phyloP scores from a whole-genome alignment of 2,329 filamentous ascomycete genomes.

The Xylariaceae sp. region DNA sequence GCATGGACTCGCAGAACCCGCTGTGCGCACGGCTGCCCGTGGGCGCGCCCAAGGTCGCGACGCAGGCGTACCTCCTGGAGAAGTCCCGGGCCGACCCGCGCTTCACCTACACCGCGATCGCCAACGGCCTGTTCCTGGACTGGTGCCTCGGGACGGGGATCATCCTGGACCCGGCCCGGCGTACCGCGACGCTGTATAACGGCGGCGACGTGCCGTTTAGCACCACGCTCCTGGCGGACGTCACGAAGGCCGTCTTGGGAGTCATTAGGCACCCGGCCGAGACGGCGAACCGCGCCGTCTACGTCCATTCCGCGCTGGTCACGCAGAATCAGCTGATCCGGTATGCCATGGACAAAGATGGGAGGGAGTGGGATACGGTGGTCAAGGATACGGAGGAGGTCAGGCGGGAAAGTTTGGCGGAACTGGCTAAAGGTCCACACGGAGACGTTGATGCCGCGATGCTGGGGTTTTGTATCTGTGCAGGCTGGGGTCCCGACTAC shows the following conservation, averaged over 20 bases:
- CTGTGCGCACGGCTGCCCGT: constrained; percentile 38
- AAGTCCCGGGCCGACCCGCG: constrained; percentile 25
- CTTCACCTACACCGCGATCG: constrained; percentile 40
- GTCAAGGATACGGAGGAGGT: constrained; percentile 32
- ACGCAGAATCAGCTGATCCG: constrained; percentile 42
- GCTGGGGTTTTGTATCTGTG: constrained; percentile 35
- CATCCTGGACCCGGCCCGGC: constrained; percentile 33
- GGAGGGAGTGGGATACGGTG: constrained; percentile 32
- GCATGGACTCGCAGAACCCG: constrained; percentile 40
- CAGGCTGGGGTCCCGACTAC: constrained; percentile 34
- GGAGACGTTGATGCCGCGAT: constrained; percentile 26
- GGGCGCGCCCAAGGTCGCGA: constrained; percentile 39
- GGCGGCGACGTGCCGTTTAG: constrained; percentile 39
- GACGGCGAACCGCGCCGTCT: constrained; percentile 40
- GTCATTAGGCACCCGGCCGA: constrained; percentile 38
- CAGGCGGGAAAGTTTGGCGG: constrained; percentile 33
- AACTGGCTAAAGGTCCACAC: constrained; percentile 30
- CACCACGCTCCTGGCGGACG: constrained; percentile 33
- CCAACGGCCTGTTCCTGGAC: constrained; percentile 42
- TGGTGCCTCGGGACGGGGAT: constrained; percentile 36
- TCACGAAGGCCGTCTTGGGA: constrained; percentile 38
- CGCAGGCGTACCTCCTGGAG: constrained; percentile 39
- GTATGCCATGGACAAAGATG: constrained; percentile 38
- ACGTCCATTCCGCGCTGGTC: constrained; percentile 38
- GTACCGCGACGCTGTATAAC: constrained; percentile 38